Evolutionary conservation across 176 grass and related monocot genomes (phyloP), one percentile per base, ranked within the genome.

Genomic region (Hordeum marinum): DNA sequence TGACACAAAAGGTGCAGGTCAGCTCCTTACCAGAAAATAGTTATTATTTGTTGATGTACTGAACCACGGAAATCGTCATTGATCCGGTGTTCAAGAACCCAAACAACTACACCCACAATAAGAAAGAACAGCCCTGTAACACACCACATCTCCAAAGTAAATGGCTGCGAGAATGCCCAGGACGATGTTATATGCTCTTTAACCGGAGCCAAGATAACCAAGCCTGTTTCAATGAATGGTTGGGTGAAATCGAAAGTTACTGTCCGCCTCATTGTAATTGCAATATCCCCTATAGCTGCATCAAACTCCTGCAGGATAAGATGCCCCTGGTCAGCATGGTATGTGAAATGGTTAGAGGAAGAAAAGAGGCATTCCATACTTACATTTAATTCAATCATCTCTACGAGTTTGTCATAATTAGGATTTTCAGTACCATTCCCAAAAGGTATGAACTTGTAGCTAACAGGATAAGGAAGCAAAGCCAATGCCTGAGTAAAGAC

Each of bases 391-490:
- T 24, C 93, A 75, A 98, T 86, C 83, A 81, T 95, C 73, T 90
- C 83, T 73, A 85, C 57, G 13, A 98, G 85, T 72, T 90, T 21
- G 6, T 83, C 85, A 68, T 94, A 98, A 76, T 83, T 11, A 79
- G 96, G 96, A 72, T 98, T 95, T 83, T 75, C 63, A 72, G 68
- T 78, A 70, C 91, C 91, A 86, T 34, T 85, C 52, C 96, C 96
- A 55, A 95, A 98, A 70, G 93, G 89, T 63, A 94, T 50, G n/a
- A 95, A 89, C 68, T 63, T 91, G 85, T 89, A 98, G 5, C 89
- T 90, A 85, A 98, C 93, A 42, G 96, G 90, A 74, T 98, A 98
- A 64, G 96, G 96, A 92, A 95, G 91, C 78, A 98, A 85, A 65
- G 89, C 59, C 86, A 95, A 80, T 83, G 96, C 93, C 83, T 92